These are phyloP conservation scores for Jatropha multifida DNA, from an alignment of 441 rosid species.

Conservation along the genomic window DNA sequence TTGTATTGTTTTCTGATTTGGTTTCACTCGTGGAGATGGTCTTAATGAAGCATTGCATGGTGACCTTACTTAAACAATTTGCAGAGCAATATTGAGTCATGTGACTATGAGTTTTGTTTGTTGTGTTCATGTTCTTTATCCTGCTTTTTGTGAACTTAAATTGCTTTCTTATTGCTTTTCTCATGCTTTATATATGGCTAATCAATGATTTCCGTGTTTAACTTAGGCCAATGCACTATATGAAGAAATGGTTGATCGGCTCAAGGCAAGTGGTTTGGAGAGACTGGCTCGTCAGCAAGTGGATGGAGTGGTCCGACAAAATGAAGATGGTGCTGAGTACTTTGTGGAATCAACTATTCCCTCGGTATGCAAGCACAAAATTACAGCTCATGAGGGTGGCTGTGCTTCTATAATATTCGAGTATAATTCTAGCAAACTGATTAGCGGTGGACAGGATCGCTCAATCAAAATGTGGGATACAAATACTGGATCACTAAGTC, in stretches of 20 bases:
- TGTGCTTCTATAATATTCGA: constrained; percentile 82
- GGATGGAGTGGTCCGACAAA: constrained; percentile 88
- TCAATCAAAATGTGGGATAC: constrained; percentile 91
- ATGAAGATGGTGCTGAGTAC: constrained; percentile 87
- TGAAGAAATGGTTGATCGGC: constrained; percentile 83
- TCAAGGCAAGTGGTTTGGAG: constrained; percentile 85
- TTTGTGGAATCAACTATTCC: constrained; percentile 73
- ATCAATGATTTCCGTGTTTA: constrained; percentile 16
- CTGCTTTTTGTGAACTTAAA: neutral
- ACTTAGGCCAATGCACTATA: constrained; percentile 79
- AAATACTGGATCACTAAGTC: constrained; percentile 59
- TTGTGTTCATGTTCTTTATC: neutral
- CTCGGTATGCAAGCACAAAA: constrained; percentile 68
- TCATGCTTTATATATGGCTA: neutral
- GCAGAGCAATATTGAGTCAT: neutral
- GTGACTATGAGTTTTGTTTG: neutral
- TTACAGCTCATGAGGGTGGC: constrained; percentile 90
- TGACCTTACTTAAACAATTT: neutral
- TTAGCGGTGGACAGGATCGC: constrained; percentile 87
- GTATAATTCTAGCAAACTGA: constrained; percentile 65
- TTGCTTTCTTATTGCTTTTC: neutral
- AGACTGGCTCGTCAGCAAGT: constrained; percentile 87
- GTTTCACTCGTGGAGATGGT: neutral
- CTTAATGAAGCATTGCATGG: neutral
- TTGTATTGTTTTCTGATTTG: neutral